Conservation (phyloP, 306 rosid genomes). For the Trifolium repens region DNA sequence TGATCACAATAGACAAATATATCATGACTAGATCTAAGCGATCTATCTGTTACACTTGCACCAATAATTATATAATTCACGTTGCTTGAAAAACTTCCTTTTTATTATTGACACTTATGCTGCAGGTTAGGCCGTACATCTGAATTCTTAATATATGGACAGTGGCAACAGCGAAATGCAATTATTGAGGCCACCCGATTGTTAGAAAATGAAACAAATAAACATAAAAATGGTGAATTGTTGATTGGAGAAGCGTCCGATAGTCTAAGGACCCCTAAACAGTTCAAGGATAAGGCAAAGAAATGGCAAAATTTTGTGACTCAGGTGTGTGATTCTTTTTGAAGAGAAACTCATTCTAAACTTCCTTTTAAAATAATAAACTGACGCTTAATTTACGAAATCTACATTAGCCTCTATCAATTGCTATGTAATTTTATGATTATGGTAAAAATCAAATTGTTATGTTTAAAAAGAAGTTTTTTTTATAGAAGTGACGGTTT, state of each 20-base stretch:
- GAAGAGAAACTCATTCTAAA: conserved; percentile 27
- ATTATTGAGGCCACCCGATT: conserved; percentile 81
- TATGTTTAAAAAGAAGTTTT: not conserved
- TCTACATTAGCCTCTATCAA: conserved; percentile 24
- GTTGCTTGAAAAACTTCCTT: conserved; percentile 12
- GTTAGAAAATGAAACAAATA: conserved; percentile 57
- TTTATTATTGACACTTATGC: conserved; percentile 27
- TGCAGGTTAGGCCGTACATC: conserved; percentile 84
- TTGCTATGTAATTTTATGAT: conserved; percentile 15
- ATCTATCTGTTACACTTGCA: conserved; percentile 1
- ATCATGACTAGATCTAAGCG: conserved; percentile 24
- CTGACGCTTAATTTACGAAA: conserved; percentile 19
- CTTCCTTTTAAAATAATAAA: conserved; percentile 25
- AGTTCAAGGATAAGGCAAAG: conserved; percentile 79
- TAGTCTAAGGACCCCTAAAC: conserved; percentile 51
- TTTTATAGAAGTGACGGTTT: conserved; percentile 9
- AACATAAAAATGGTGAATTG: conserved; percentile 45
- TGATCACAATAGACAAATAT: conserved; percentile 23
- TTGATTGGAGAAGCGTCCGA: conserved; percentile 56
- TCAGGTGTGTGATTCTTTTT: conserved; percentile 61
- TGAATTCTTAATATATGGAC: conserved; percentile 91
- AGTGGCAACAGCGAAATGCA: conserved; percentile 90
- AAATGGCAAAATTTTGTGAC: conserved; percentile 93
- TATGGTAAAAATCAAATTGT: conserved; percentile 13
- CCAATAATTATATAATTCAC: not conserved